These are phyloP conservation scores for Lipomyces sp. DNA, from an alignment of 805 yeast species.

Conservation along the genomic window DNA sequence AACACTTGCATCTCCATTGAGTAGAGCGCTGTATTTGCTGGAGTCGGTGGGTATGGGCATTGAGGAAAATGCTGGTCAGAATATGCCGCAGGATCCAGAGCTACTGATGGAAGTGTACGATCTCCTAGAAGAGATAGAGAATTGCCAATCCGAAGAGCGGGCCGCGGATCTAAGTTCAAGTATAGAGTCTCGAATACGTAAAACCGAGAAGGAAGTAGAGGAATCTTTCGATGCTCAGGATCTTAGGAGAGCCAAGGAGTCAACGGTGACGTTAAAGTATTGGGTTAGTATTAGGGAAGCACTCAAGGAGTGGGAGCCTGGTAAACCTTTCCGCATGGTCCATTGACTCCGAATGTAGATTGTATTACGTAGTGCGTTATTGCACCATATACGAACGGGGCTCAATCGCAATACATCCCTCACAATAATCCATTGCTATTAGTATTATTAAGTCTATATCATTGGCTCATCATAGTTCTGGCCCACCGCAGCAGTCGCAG, in stretches of 20 bases:
- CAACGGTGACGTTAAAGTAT: conserved; percentile 75
- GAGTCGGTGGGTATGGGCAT: conserved; percentile 53
- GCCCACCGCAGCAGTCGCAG: too few relatives aligned
- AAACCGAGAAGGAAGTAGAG: conserved; percentile 53
- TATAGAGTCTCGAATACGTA: conserved; percentile 61
- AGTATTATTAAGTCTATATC: background rate
- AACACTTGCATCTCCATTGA: conserved; percentile 69
- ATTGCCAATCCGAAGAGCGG: conserved; percentile 63
- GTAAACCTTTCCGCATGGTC: conserved; percentile 37
- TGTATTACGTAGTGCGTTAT: background rate
- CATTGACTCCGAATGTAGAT: conserved; percentile 25
- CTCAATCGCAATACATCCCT: background rate
- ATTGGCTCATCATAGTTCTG: background rate
- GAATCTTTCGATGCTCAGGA: conserved; percentile 54
- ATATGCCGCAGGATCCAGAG: conserved; percentile 55
- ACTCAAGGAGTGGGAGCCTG: conserved; percentile 54
- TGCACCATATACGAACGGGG: too few relatives aligned
- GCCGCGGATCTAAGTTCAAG: conserved; percentile 56
- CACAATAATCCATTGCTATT: background rate
- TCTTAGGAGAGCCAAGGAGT: conserved; percentile 63
- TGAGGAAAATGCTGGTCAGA: conserved; percentile 56
- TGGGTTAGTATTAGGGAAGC: conserved; percentile 80
- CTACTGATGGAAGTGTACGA: conserved; percentile 79
- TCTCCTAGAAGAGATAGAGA: conserved; percentile 80
- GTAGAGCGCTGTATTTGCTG: conserved; percentile 67